Conservation (phyloP, 1,284 basidiomycete species). For the Tylopilus orsonianus region DNA sequence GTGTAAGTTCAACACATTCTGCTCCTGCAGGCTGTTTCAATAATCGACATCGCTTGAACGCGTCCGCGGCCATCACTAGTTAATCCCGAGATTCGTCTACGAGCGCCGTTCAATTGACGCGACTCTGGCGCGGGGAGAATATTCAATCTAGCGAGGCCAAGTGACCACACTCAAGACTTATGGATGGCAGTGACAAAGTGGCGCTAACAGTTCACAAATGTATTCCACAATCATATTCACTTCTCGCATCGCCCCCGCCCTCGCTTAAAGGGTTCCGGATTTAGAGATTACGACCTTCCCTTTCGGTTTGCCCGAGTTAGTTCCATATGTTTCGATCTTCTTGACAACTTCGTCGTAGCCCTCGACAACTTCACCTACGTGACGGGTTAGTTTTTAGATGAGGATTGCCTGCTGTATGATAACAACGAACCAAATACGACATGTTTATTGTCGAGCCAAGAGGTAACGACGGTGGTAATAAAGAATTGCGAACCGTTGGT, state of each 20-base stretch:
- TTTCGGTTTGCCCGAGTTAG: conserved; percentile 47
- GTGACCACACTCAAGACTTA: too few relatives aligned
- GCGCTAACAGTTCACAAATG: too few relatives aligned
- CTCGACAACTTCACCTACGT: conserved; percentile 59
- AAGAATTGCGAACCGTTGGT: conserved; percentile 61
- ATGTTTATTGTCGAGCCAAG: conserved; percentile 76
- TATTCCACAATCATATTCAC: not conserved
- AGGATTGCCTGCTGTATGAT: not conserved
- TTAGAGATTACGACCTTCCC: conserved; percentile 50
- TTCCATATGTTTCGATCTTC: conserved; percentile 61
- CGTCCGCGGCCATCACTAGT: too few relatives aligned
- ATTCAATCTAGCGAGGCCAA: too few relatives aligned
- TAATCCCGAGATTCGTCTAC: too few relatives aligned
- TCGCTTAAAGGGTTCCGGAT: conserved; percentile 50
- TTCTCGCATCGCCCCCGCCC: not conserved
- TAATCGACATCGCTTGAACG: too few relatives aligned
- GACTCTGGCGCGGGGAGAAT: too few relatives aligned
- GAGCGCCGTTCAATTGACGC: too few relatives aligned
- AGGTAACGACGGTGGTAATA: conserved; percentile 69
- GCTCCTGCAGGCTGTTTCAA: too few relatives aligned
- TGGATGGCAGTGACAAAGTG: too few relatives aligned
- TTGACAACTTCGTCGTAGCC: conserved; percentile 66
- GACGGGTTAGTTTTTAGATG: not conserved
- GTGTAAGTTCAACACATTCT: too few relatives aligned
- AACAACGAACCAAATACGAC: conserved; percentile 72